Evolutionary conservation across 2,329 filamentous ascomycete species (phyloP).

Genomic region (Sphaerulina musiva): DNA sequence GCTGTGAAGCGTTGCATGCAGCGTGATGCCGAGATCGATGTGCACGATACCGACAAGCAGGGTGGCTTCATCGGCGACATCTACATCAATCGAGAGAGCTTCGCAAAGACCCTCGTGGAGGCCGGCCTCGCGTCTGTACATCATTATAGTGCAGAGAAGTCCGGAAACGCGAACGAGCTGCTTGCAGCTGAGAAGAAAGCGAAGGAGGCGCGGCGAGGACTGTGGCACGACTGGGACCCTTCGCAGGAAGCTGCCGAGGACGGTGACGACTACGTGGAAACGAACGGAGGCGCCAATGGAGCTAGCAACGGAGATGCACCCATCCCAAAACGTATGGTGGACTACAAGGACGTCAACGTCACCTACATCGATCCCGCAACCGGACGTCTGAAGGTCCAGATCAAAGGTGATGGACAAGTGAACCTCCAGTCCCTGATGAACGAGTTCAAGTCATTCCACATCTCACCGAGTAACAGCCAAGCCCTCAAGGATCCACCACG

Average conservation of each 20-base stretch:
- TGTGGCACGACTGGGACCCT: constrained; percentile 95
- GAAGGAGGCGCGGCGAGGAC: constrained; percentile 77
- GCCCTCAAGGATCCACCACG: constrained; percentile 70
- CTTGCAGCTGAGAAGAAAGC: constrained; percentile 81
- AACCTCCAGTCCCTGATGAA: constrained; percentile 83
- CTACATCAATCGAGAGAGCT: constrained; percentile 90
- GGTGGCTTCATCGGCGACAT: constrained; percentile 95
- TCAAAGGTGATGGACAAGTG: constrained; percentile 78
- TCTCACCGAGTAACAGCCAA: constrained; percentile 72
- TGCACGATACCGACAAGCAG: constrained; percentile 90
- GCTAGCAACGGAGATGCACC: constrained; percentile 43
- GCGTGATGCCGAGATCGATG: constrained; percentile 91
- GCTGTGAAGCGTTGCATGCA: constrained; percentile 84
- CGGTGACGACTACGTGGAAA: constrained; percentile 36
- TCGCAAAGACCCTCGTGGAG: constrained; percentile 86
- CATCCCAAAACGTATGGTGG: constrained; percentile 59
- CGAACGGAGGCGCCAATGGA: constrained; percentile 40
- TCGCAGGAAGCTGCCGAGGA: constrained; percentile 65
- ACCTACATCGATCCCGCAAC: constrained; percentile 75
- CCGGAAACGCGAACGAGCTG: constrained; percentile 79
- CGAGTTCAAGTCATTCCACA: constrained; percentile 84
- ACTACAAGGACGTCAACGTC: constrained; percentile 90
- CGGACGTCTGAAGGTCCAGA: constrained; percentile 81
- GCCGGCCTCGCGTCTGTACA: constrained; percentile 91
- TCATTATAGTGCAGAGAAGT: constrained; percentile 91